These are phyloP conservation scores for Metschnikowia borealis DNA, from an alignment of 805 yeast species.

Conservation along the genomic window DNA sequence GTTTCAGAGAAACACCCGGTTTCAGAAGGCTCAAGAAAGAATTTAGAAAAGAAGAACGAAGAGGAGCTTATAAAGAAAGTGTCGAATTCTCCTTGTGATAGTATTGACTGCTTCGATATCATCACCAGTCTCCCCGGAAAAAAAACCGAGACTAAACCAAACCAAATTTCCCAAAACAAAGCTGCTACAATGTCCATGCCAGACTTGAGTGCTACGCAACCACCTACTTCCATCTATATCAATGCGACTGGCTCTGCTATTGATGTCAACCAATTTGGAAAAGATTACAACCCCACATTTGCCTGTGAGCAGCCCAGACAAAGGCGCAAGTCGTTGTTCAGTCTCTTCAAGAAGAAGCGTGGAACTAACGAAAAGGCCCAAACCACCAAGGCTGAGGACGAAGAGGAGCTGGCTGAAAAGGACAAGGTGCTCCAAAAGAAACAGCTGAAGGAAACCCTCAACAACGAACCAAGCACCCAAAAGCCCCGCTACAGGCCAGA, in stretches of 20 bases:
- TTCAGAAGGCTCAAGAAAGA: too few relatives aligned
- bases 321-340: constrained; percentile 31
- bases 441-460: background rate
- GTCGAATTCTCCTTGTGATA: constrained; percentile 6
- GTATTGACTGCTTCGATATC: constrained; percentile 14
- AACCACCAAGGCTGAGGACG: background rate
- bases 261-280: constrained; percentile 39
- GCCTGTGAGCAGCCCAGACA: background rate
- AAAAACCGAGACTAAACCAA: background rate
- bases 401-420: background rate
- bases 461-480: background rate
- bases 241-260: constrained; percentile 34
- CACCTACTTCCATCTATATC: constrained; percentile 9
- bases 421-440: background rate
- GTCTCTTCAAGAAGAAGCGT: constrained; percentile 29
- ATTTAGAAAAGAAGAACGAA: too few relatives aligned
- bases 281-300: constrained; percentile 36
- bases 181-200: constrained; percentile 16
- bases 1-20: too few relatives aligned
- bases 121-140: constrained; percentile 8
- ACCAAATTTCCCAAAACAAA: background rate
- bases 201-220: constrained; percentile 7
- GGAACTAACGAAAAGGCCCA: background rate
- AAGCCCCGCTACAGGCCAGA: constrained; percentile 7
- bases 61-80: too few relatives aligned